A percentile compares a stretch with the other conserved stretches of the same genome.
phyloP scores from a whole-genome alignment of 108 stramenopile genomes.

The Nannochloropsis granulata region DNA sequence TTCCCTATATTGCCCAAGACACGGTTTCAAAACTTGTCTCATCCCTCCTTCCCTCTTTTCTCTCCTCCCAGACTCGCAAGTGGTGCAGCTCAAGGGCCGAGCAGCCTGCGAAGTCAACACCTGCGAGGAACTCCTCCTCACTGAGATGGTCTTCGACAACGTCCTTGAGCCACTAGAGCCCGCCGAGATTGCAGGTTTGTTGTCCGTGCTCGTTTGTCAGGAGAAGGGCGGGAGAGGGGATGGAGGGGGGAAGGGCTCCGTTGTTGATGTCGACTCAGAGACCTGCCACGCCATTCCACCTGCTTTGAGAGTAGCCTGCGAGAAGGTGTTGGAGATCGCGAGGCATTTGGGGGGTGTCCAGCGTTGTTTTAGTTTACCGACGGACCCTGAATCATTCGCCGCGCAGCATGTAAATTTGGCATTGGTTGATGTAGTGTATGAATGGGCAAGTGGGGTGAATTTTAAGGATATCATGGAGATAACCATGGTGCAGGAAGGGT shows the following conservation, averaged over 20 bases:
- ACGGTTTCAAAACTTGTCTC: background rate
- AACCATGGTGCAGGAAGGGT: slow-evolving; percentile 85
- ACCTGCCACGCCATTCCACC: slow-evolving; percentile 48
- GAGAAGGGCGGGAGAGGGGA: slow-evolving; percentile 31
- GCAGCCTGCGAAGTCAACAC: slow-evolving; percentile 89
- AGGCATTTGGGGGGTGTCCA: slow-evolving; percentile 43
- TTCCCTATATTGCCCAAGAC: background rate
- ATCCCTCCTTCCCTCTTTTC: background rate
- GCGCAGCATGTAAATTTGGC: background rate
- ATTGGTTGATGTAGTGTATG: slow-evolving; percentile 73
- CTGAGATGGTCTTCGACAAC: slow-evolving; percentile 92
- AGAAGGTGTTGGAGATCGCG: slow-evolving; percentile 58
- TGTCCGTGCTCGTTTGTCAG: slow-evolving; percentile 71
- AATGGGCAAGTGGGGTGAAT: slow-evolving; percentile 90
- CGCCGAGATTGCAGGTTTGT: slow-evolving; percentile 75
- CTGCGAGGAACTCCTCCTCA: slow-evolving; percentile 79
- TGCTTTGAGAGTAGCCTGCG: slow-evolving; percentile 49
- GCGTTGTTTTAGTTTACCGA: background rate
- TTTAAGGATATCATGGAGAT: slow-evolving; percentile 56
- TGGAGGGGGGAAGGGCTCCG: background rate
- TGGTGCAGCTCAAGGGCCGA: slow-evolving; percentile 78
- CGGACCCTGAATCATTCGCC: background rate
- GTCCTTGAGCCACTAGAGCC: slow-evolving; percentile 80
- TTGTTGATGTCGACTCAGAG: background rate
- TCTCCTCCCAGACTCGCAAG: background rate